phyloP scores from a whole-genome alignment of 352 stramenopile species.

The Pythium brassicae region DNA sequence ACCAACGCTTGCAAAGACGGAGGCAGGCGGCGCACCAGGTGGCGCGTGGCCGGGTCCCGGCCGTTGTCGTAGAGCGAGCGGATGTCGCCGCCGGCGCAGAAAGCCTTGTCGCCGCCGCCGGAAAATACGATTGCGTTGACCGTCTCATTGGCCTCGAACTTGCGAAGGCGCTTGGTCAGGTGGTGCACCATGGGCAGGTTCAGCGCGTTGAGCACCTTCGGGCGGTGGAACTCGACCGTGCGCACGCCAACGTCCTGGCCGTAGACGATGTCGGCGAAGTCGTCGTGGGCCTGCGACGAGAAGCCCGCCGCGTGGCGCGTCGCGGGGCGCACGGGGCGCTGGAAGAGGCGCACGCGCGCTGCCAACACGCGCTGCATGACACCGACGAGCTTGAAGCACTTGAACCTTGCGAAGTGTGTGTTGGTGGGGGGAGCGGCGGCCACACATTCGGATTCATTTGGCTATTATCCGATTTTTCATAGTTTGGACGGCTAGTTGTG shows the following conservation, averaged over 20 bases:
- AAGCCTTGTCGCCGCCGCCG: conserved; percentile 77
- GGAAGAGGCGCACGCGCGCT: conserved; percentile 52
- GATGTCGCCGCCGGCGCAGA: conserved; percentile 96
- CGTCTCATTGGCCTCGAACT: conserved; percentile 73
- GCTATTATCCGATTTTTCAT: too few relatives aligned
- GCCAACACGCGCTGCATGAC: conserved; percentile 44
- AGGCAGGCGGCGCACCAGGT: conserved; percentile 43
- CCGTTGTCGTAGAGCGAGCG: conserved; percentile 85
- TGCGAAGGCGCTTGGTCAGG: conserved; percentile 83
- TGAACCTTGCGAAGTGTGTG: background rate
- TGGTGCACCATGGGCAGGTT: conserved; percentile 90
- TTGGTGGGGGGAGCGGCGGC: too few relatives aligned
- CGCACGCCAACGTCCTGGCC: conserved; percentile 73
- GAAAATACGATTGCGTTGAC: conserved; percentile 84
- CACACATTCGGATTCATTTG: too few relatives aligned
- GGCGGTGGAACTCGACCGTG: conserved; percentile 89
- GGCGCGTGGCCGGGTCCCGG: conserved; percentile 59
- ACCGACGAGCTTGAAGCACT: background rate
- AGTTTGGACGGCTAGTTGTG: too few relatives aligned
- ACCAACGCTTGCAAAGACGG: too few relatives aligned
- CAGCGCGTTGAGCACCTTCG: conserved; percentile 90
- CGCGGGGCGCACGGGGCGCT: conserved; percentile 37
- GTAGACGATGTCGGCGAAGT: conserved; percentile 72
- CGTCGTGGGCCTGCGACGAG: conserved; percentile 33
- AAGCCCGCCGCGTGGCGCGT: conserved; percentile 11